Conservation (phyloP, 176 grass and related monocot species). For the Chrysopogon serrulatus region DNA sequence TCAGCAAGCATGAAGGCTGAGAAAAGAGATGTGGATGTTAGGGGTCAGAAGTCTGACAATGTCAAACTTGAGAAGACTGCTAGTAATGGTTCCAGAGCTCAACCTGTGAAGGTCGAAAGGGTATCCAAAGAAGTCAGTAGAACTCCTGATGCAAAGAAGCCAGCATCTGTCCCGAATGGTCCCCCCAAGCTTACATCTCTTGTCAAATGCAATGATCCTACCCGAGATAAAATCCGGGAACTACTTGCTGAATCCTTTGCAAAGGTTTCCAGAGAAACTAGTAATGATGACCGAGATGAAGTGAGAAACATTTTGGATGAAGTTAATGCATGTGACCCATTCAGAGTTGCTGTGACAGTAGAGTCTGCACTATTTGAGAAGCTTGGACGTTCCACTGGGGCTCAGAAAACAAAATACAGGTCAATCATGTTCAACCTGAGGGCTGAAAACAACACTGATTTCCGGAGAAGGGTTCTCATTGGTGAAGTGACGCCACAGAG, state of each 20-base stretch:
- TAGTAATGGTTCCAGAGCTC: slow-evolving; percentile 31
- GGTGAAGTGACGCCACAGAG: slow-evolving; percentile 53
- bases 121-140: slow-evolving; percentile 31
- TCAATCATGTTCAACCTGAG: slow-evolving; percentile 88
- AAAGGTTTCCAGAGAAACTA: slow-evolving; percentile 64
- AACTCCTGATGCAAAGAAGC: slow-evolving; percentile 30
- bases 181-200: slow-evolving; percentile 58
- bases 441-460: slow-evolving; percentile 77
- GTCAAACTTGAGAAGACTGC: slow-evolving; percentile 35
- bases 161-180: slow-evolving; percentile 19
- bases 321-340: slow-evolving; percentile 65
- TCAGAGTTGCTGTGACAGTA: slow-evolving; percentile 66
- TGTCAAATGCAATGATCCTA: slow-evolving; percentile 64
- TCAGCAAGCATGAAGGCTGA: slow-evolving; percentile 25
- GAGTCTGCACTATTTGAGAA: slow-evolving; percentile 73
- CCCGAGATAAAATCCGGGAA: slow-evolving; percentile 68
- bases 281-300: slow-evolving; percentile 61
- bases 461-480: slow-evolving; percentile 60
- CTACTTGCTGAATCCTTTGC: slow-evolving; percentile 72
- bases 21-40: slow-evolving; percentile 29
- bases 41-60: slow-evolving; percentile 2
- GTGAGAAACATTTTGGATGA: slow-evolving; percentile 59
- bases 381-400: slow-evolving; percentile 56
- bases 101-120: slow-evolving; percentile 32
- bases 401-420: slow-evolving; percentile 75